A percentile compares a stretch with the other conserved stretches of the same genome.
Conservation (phyloP, 139 green algal species). For the Trebouxia sp. region DNA sequence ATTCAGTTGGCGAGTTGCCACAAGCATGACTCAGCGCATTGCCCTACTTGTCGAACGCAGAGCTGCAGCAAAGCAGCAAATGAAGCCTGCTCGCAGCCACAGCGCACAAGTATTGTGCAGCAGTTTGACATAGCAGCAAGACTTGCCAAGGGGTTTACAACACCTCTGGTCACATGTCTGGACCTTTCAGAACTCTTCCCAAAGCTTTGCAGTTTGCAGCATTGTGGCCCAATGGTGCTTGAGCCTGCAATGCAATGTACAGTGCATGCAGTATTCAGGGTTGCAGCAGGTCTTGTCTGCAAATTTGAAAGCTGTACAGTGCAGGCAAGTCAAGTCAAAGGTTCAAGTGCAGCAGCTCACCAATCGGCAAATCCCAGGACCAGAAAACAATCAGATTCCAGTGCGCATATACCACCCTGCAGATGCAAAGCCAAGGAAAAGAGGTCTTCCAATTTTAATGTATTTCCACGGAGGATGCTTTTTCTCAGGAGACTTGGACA, state of each 20-base stretch:
- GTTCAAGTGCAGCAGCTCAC: background rate
- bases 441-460: background rate
- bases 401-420: conserved; percentile 1
- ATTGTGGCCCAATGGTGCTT: no score
- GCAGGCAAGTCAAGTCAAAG: background rate
- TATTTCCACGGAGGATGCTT: conserved; percentile 3
- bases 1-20: no score
- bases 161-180: no score
- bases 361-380: background rate
- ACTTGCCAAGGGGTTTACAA: no score
- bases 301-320: background rate
- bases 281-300: background rate
- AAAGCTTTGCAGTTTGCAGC: no score
- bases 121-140: no score
- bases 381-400: background rate
- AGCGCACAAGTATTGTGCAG: no score
- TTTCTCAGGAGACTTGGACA: background rate
- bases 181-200: no score
- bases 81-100: no score
- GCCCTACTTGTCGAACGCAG: no score
- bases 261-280: background rate
- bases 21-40: no score
- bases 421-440: background rate
- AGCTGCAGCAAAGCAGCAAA: no score
- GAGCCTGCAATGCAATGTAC: background rate